Evolutionary conservation across 108 stramenopile species (phyloP).

Genomic region (Mediolabrus comicus): DNA sequence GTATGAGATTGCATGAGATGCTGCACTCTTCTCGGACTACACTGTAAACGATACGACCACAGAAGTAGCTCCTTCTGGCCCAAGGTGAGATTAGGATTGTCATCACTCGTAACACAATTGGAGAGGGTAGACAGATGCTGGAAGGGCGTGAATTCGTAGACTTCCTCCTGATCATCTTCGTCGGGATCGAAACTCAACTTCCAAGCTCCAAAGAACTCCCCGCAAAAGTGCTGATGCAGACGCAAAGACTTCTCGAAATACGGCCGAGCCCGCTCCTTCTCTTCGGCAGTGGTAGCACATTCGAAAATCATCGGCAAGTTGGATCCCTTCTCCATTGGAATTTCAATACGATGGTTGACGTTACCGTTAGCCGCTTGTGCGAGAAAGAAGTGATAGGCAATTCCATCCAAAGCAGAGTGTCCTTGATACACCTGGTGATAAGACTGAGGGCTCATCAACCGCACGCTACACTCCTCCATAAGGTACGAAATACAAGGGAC

Average conservation of each 20-base stretch:
- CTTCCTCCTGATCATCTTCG: neutral
- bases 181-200: neutral
- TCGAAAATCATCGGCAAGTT: too few relatives aligned
- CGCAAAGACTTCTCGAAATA: too few relatives aligned
- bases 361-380: neutral
- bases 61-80: constrained; percentile 29
- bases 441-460: constrained; percentile 15
- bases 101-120: neutral
- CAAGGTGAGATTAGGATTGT: constrained; percentile 18
- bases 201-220: neutral
- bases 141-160: neutral
- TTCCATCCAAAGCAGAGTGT: neutral
- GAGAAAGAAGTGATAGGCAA: neutral
- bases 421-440: constrained; percentile 8
- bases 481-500: neutral
- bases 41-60: constrained; percentile 17
- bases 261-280: too few relatives aligned
- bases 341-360: too few relatives aligned
- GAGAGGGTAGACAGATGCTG: neutral
- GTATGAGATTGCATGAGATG: neutral
- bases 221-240: too few relatives aligned
- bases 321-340: too few relatives aligned
- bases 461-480: neutral
- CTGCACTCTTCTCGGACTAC: neutral
- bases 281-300: too few relatives aligned